These are phyloP conservation scores for Hibiscus tridactylites DNA, from an alignment of 345 rosid species.

Conservation along the genomic window DNA sequence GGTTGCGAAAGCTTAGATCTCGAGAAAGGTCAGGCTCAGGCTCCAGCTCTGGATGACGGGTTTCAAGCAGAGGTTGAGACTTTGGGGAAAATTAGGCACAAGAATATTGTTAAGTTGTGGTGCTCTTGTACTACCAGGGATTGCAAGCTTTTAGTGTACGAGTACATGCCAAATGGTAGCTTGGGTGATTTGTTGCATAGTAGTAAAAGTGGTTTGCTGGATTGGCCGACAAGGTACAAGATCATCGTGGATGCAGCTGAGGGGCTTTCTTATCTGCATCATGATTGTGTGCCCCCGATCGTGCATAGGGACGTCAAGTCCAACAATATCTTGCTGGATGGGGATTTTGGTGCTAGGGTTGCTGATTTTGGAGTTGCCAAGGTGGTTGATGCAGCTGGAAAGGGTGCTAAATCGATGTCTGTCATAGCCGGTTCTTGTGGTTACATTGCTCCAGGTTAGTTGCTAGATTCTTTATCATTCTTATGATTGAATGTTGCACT, in stretches of 20 bases:
- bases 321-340: constrained; percentile 84
- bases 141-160: constrained; percentile 92
- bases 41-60: constrained; percentile 38
- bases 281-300: constrained; percentile 87
- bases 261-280: constrained; percentile 92
- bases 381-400: constrained; percentile 61
- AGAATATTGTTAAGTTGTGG: constrained; percentile 96
- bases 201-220: constrained; percentile 71
- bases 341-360: constrained; percentile 77
- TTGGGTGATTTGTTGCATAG: constrained; percentile 90
- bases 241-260: constrained; percentile 84
- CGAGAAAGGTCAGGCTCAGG: constrained; percentile 48
- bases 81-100: constrained; percentile 93
- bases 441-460: constrained; percentile 97
- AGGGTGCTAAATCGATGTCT: constrained; percentile 83
- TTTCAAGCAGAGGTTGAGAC: constrained; percentile 86
- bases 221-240: constrained; percentile 81
- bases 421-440: constrained; percentile 96
- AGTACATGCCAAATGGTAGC: constrained; percentile 97
- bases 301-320: constrained; percentile 97
- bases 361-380: constrained; percentile 98
- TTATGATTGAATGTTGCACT: neutral
- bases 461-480: neutral
- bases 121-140: constrained; percentile 86
- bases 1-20: constrained; percentile 36